Conservation (phyloP, 768 basidiomycete species). For the Pseudohyphozyma bogoriensis region DNA sequence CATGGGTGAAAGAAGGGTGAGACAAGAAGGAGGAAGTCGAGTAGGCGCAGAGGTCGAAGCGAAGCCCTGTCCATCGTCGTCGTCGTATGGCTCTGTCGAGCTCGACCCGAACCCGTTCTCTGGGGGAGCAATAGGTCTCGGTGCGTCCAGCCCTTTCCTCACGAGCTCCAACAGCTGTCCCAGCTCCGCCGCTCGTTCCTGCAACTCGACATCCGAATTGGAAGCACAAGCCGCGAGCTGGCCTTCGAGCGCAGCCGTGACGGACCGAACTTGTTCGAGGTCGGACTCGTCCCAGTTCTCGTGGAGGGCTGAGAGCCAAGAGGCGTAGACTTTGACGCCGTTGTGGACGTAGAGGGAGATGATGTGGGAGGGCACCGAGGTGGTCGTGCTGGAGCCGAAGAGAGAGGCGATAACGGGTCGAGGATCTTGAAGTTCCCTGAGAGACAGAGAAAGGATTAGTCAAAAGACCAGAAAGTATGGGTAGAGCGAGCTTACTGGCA, state of each 20-base stretch:
- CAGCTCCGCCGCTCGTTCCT: conserved; percentile 60
- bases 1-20: conserved; percentile 73
- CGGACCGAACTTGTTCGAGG: conserved; percentile 53
- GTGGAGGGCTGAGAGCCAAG: conserved; percentile 67
- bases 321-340: conserved; percentile 73
- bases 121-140: background rate
- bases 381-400: conserved; percentile 48
- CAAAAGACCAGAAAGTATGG: background rate
- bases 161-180: conserved; percentile 33
- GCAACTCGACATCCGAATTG: conserved; percentile 71
- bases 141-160: conserved; percentile 31
- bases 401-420: conserved; percentile 63
- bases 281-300: conserved; percentile 65
- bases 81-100: background rate
- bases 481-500: conserved; percentile 53
- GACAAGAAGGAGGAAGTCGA: conserved; percentile 59
- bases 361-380: conserved; percentile 50
- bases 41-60: background rate
- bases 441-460: conserved; percentile 2
- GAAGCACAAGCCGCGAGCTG: conserved; percentile 53
- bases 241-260: conserved; percentile 53
- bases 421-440: conserved; percentile 67
- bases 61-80: conserved; percentile 7
- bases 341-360: conserved; percentile 74
- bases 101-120: background rate